Conservation (phyloP, 371 early-diverging fungal species). For the Rhizopus stolonifer region DNA sequence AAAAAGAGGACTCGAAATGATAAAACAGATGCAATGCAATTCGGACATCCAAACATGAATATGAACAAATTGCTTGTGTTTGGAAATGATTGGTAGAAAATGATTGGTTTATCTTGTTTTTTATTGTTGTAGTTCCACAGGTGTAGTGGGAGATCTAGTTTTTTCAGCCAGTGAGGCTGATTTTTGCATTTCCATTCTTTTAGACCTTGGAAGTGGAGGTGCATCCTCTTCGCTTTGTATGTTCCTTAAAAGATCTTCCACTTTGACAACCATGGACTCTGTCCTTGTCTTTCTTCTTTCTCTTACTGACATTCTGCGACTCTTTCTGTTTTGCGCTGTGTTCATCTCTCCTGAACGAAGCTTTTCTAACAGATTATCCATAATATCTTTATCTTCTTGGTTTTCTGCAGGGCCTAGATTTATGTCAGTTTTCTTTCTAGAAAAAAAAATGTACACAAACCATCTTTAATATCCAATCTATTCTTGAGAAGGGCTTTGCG, state of each 20-base stretch:
- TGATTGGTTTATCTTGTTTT: neutral
- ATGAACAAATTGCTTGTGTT: neutral
- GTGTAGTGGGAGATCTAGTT: neutral
- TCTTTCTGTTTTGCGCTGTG: slow-evolving; percentile 51
- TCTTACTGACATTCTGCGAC: slow-evolving; percentile 36
- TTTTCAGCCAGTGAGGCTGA: slow-evolving; percentile 43
- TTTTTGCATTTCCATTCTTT: slow-evolving; percentile 34
- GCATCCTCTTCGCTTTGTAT: slow-evolving; percentile 57
- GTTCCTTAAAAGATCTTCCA: slow-evolving; percentile 68
- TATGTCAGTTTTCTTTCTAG: neutral
- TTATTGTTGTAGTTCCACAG: neutral
- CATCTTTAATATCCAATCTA: slow-evolving; percentile 39
- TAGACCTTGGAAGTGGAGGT: slow-evolving; percentile 30
- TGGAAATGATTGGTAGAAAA: neutral
- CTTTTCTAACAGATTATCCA: slow-evolving; percentile 82
- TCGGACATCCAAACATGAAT: neutral
- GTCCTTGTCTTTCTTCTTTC: slow-evolving; percentile 54
- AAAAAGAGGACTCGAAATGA: neutral
- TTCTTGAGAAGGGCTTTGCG: slow-evolving; percentile 39
- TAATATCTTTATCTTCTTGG: slow-evolving; percentile 76
- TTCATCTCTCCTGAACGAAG: slow-evolving; percentile 70
- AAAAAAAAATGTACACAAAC: slow-evolving; percentile 14
- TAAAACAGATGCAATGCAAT: neutral
- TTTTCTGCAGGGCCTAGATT: slow-evolving; percentile 28
- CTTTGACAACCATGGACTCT: slow-evolving; percentile 65